Conservation (phyloP, 305 asterid genomes). For the Galium porrigens region DNA sequence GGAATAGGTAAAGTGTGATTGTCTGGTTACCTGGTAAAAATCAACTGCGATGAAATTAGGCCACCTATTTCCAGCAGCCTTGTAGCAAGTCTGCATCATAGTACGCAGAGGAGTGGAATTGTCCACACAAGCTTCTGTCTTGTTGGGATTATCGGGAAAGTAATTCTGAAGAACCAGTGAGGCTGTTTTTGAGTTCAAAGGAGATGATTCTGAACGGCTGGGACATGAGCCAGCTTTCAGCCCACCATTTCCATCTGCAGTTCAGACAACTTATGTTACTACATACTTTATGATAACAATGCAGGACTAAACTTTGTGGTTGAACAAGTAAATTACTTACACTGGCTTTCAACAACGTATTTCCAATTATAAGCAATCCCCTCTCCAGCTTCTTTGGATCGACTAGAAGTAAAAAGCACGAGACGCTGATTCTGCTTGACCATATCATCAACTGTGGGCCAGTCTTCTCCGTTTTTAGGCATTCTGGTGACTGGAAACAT, state of each 20-base stretch:
- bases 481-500: conserved; percentile 53
- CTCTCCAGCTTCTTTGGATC: conserved; percentile 52
- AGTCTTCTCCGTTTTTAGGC: conserved; percentile 64
- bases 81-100: conserved; percentile 51
- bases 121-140: conserved; percentile 40
- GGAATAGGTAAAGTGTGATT: neutral
- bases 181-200: conserved; percentile 42
- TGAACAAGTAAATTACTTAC: conserved; percentile 26
- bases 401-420: conserved; percentile 54
- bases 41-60: conserved; percentile 85
- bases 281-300: neutral
- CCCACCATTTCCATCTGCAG: conserved; percentile 69
- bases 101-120: conserved; percentile 44
- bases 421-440: conserved; percentile 54
- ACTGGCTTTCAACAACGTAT: conserved; percentile 75
- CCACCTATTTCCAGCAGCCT: conserved; percentile 59
- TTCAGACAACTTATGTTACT: neutral
- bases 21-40: conserved; percentile 41
- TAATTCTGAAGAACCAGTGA: conserved; percentile 58
- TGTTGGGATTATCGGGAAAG: conserved; percentile 52
- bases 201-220: conserved; percentile 58
- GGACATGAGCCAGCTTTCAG: conserved; percentile 48
- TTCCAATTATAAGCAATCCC: conserved; percentile 72
- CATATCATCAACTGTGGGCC: conserved; percentile 87
- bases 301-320: too few species aligned